These are phyloP conservation scores for Arthrinium puccinioides DNA, from an alignment of 2,329 filamentous ascomycete species.

Conservation along the genomic window DNA sequence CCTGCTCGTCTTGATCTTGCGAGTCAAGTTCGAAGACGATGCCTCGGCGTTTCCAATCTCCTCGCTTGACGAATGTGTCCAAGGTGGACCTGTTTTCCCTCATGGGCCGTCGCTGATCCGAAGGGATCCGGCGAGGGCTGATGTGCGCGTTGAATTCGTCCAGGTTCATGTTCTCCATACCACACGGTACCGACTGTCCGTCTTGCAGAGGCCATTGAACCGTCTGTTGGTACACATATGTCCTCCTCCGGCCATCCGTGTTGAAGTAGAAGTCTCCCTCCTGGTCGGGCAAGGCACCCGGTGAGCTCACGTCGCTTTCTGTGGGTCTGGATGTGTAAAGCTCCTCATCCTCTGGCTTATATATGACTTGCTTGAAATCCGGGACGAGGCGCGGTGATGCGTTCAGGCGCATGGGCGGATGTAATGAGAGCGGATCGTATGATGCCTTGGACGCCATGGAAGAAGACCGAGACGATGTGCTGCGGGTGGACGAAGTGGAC, in stretches of 20 bases:
- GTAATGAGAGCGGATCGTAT: slow-evolving; percentile 22
- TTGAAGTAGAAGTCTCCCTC: slow-evolving; percentile 11
- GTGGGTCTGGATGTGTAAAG: too few relatives aligned
- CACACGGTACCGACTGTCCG: slow-evolving; percentile 21
- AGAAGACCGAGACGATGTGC: slow-evolving; percentile 17
- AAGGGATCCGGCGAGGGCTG: slow-evolving; percentile 5
- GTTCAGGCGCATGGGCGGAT: slow-evolving; percentile 22
- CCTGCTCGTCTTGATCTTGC: slow-evolving; percentile 14
- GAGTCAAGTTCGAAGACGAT: slow-evolving; percentile 23
- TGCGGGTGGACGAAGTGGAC: slow-evolving; percentile 20
- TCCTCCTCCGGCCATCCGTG: slow-evolving; percentile 10
- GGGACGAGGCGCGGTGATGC: slow-evolving; percentile 19
- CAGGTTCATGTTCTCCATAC: slow-evolving; percentile 8
- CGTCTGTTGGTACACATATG: slow-evolving; percentile 21
- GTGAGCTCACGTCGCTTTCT: too few relatives aligned
- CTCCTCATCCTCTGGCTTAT: slow-evolving; percentile 10
- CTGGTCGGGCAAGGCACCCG: too few relatives aligned
- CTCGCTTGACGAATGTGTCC: slow-evolving; percentile 21
- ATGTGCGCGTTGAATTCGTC: slow-evolving; percentile 11
- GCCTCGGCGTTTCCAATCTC: slow-evolving; percentile 24
- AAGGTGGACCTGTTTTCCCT: slow-evolving; percentile 18
- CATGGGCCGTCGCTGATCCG: slow-evolving; percentile 12
- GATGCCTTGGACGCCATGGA: slow-evolving; percentile 13
- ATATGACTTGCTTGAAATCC: slow-evolving; percentile 16
- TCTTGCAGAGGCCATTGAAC: slow-evolving; percentile 25